Evolutionary conservation across 768 basidiomycete species (phyloP).

Genomic region (Lactarius indigo): DNA sequence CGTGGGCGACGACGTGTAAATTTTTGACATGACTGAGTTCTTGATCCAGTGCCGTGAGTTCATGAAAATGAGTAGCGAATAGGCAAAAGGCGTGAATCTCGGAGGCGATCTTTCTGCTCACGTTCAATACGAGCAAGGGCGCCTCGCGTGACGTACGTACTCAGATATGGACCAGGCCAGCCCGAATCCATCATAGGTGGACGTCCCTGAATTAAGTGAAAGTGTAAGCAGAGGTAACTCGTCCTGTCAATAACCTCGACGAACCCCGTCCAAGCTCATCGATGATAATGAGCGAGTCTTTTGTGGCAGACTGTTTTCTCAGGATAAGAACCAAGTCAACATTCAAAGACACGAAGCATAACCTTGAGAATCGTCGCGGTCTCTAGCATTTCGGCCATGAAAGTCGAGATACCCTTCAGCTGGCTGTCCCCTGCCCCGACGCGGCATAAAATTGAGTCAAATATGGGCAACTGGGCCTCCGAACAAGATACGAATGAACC

Average conservation of each 20-base stretch:
- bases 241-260: constrained; percentile 7
- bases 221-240: not conserved
- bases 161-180: constrained; percentile 99
- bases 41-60: constrained; percentile 88
- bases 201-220: constrained; percentile 59
- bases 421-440: constrained; percentile 98
- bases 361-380: constrained; percentile 93
- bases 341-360: constrained; percentile 26
- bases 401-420: constrained; percentile 95
- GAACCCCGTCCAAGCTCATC: constrained; percentile 91
- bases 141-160: constrained; percentile 40
- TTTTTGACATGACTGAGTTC: constrained; percentile 87
- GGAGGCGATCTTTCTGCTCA: constrained; percentile 80
- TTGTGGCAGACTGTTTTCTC: constrained; percentile 70
- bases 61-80: constrained; percentile 98
- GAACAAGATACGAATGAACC: constrained; percentile 95
- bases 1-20: constrained; percentile 92
- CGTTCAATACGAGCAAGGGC: not conserved
- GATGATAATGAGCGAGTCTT: constrained; percentile 92
- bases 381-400: constrained; percentile 99
- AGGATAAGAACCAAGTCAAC: not conserved
- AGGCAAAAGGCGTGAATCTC: constrained; percentile 91
- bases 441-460: constrained; percentile 92
- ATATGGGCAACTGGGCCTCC: constrained; percentile 82
- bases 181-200: constrained; percentile 96